These are phyloP conservation scores for Bolboschoenoplectus hybrid DNA, from an alignment of 202 grass and related monocot species.

Conservation along the genomic window DNA sequence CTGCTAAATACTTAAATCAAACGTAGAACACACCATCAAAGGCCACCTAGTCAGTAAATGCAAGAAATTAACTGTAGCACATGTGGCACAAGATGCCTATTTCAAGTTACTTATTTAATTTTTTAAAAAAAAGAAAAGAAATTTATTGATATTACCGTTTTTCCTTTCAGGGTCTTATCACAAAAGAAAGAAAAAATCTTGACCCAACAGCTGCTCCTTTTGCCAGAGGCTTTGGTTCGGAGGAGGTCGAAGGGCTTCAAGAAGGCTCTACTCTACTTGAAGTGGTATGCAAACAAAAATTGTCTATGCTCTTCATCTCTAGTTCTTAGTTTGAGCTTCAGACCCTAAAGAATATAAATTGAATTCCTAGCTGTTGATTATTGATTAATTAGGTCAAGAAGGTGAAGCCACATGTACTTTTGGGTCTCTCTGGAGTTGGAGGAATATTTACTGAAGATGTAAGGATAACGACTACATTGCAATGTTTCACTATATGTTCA, in stretches of 20 bases:
- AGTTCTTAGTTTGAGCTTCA: conserved; percentile 3
- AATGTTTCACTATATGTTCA: conserved; percentile 2
- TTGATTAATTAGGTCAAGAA: conserved; percentile 71
- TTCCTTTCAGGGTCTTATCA: conserved; percentile 76
- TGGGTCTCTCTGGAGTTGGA: conserved; percentile 96
- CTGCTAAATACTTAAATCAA: conserved; percentile 13
- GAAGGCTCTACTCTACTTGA: conserved; percentile 90
- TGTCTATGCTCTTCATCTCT: conserved; percentile 16
- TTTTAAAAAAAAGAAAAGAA: background rate
- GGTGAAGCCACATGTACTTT: conserved; percentile 95
- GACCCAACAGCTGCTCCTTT: conserved; percentile 79
- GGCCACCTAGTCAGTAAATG: background rate
- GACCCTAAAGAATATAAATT: background rate
- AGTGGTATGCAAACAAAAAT: conserved; percentile 65
- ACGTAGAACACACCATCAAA: background rate
- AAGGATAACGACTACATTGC: conserved; percentile 39
- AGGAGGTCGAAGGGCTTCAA: conserved; percentile 73
- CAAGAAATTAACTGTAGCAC: background rate
- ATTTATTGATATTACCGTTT: conserved; percentile 30
- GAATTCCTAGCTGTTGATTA: background rate
- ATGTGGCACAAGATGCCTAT: background rate
- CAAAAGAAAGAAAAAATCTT: conserved; percentile 64
- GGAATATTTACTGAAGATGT: conserved; percentile 97
- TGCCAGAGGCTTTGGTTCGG: conserved; percentile 79
- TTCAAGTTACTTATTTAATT: background rate